Percentiles rank a stretch among this genome's conserved stretches.
Evolutionary conservation across 176 grass and related monocot species (phyloP).

Genomic region (Triticum urartu): DNA sequence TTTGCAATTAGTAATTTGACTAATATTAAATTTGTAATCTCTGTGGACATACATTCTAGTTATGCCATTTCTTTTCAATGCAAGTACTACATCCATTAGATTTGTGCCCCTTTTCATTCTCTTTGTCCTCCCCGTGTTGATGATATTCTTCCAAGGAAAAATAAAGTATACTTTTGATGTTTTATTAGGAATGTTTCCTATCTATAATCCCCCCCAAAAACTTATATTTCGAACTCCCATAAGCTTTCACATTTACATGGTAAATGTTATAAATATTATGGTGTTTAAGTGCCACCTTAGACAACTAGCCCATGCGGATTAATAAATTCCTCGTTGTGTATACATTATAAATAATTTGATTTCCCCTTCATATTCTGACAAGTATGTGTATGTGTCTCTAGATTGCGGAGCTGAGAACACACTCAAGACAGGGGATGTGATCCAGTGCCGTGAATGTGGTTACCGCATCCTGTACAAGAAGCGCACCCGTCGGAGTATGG

Average conservation of each 20-base stretch:
- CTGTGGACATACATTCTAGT: background rate
- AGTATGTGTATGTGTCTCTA: background rate
- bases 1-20: background rate
- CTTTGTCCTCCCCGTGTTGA: background rate
- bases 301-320: background rate
- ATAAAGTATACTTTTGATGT: background rate
- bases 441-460: conserved; percentile 53
- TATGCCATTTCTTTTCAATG: background rate
- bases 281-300: background rate
- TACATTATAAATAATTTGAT: background rate
- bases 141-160: background rate
- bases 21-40: background rate
- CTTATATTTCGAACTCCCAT: background rate
- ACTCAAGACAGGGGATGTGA: conserved; percentile 44
- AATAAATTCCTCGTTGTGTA: background rate
- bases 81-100: background rate
- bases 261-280: background rate
- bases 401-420: conserved; percentile 52
- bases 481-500: conserved; percentile 43
- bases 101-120: background rate
- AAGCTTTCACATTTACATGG: background rate
- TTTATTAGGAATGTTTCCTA: background rate
- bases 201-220: background rate
- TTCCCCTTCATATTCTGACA: background rate
- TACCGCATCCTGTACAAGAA: conserved; percentile 66